Evolutionary conservation across 1,284 basidiomycete species (phyloP), one percentile per base, ranked within the genome.

Genomic region (Irpex rosettiformis): DNA sequence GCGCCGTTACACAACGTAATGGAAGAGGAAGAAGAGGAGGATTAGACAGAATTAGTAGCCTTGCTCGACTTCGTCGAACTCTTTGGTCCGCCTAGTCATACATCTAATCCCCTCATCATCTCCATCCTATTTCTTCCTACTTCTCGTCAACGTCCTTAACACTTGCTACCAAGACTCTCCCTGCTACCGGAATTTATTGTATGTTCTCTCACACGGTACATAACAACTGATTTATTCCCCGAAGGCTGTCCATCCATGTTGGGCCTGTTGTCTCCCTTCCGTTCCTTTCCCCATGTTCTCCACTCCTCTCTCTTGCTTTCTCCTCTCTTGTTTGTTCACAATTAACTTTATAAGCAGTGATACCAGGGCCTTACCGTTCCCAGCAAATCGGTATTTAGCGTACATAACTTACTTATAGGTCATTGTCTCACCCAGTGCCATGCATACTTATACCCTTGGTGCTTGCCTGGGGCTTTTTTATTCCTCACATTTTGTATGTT

Each of bases 1-100:
- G 90, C 90, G 25, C 93, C 93, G 25, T 76, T 95, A 66, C 89
- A 94, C 62, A 93, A 93, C 65, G 91, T 93, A 29, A 28, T 90
- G 54, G 91, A 93, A 69, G 91, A 92, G 66, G 84, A 86, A 59
- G 89, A 92, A 65, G 87, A 90, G 55, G 70, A 70, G 56, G 62
- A n/a, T n/a, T n/a, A n/a, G n/a, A n/a, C n/a, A 60, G 37, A 43
- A 47, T 28, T 57, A 45, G 43, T 11, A 8, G 33, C 16, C 11
- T 37, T n/a, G n/a, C 33, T 37, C 33, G 16, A 37, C 43, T 47
- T 18, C 43, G 18, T 18, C n/a, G 43, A 16, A 47, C 10, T 47
- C 43, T 16, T 47, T 18, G 10, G 13, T 4, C n/a, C 21, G 22
- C 5, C 43, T 37, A 16, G 16, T 16, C 2, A 37, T 8, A 8